phyloP scores from a whole-genome alignment of 163 green algal species.

The Scenedesmus sp. region DNA sequence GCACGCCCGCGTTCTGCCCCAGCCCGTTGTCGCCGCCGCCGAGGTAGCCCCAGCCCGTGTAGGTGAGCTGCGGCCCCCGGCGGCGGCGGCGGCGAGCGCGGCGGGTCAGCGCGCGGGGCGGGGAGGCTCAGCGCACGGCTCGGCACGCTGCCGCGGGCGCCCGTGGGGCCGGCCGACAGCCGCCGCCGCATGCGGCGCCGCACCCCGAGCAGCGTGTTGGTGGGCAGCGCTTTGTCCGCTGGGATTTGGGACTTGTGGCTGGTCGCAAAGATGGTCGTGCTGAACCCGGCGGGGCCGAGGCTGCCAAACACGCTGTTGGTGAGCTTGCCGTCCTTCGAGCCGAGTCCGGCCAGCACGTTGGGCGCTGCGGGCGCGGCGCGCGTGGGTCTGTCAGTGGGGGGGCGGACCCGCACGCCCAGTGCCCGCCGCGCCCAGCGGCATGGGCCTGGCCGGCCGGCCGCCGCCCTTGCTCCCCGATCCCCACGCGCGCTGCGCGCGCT shows the following conservation, averaged over 20 bases:
- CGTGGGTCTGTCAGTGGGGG: not conserved
- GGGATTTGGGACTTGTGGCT: not conserved
- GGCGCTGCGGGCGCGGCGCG: conserved; percentile 20
- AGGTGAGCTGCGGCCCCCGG: conserved; percentile 40
- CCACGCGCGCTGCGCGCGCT: not conserved
- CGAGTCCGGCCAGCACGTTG: conserved; percentile 36
- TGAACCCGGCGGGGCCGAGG: conserved; percentile 25
- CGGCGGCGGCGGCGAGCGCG: not conserved
- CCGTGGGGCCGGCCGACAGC: no score
- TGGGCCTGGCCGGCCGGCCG: no score
- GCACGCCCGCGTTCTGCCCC: conserved; percentile 37
- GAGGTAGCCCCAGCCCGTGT: conserved; percentile 43
- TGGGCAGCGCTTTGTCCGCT: conserved; percentile 2
- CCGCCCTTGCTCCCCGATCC: not conserved
- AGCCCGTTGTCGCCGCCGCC: conserved; percentile 50
- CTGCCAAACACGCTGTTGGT: conserved; percentile 14
- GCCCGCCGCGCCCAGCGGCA: no score
- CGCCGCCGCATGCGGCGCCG: no score
- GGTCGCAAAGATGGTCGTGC: conserved; percentile 38
- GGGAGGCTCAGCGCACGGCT: not conserved
- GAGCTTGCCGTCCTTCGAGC: conserved; percentile 1
- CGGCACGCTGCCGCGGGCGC: no score
- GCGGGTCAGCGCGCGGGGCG: no score
- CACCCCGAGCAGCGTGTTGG: conserved; percentile 19
- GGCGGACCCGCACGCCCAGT: no score